Percentiles rank a stretch among this genome's conserved stretches.
Conservation (phyloP, 78 protist genomes). For the Cyanophora paradoxa region DNA sequence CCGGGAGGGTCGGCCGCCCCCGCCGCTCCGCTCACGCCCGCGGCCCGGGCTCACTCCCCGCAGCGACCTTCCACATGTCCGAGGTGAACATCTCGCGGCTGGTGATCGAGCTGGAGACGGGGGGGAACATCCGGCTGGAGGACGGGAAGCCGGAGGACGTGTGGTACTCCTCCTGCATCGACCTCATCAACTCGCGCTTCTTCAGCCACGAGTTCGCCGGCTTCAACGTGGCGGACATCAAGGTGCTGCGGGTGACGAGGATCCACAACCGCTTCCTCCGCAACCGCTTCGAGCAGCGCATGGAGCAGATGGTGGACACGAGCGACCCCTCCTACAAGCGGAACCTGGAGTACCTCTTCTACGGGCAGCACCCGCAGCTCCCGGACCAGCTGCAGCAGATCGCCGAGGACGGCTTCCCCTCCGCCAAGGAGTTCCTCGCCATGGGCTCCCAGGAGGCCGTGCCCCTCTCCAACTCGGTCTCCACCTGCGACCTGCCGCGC, state of each 20-base stretch:
- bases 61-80: background rate
- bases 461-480: conserved; percentile 24
- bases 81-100: conserved; percentile 23
- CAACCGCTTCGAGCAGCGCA: conserved; percentile 38
- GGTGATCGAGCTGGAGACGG: conserved; percentile 60
- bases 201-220: conserved; percentile 23
- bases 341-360: conserved; percentile 52
- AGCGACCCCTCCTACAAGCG: conserved; percentile 17
- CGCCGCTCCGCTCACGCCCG: no score
- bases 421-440: background rate
- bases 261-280: conserved; percentile 57
- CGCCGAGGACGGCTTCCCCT: conserved; percentile 33
- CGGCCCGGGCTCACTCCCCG: no score
- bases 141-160: conserved; percentile 61
- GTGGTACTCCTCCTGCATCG: conserved; percentile 59
- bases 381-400: conserved; percentile 23
- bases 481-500: conserved; percentile 10
- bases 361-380: conserved; percentile 18
- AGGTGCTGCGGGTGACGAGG: conserved; percentile 37
- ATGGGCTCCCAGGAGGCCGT: conserved; percentile 10
- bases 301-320: conserved; percentile 34
- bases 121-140: conserved; percentile 71
- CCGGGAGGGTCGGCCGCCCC: no score
- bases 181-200: conserved; percentile 49
- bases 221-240: conserved; percentile 4